These are phyloP conservation scores for Artemisia argyi DNA, from an alignment of 129 eudicot species.

Conservation along the genomic window DNA sequence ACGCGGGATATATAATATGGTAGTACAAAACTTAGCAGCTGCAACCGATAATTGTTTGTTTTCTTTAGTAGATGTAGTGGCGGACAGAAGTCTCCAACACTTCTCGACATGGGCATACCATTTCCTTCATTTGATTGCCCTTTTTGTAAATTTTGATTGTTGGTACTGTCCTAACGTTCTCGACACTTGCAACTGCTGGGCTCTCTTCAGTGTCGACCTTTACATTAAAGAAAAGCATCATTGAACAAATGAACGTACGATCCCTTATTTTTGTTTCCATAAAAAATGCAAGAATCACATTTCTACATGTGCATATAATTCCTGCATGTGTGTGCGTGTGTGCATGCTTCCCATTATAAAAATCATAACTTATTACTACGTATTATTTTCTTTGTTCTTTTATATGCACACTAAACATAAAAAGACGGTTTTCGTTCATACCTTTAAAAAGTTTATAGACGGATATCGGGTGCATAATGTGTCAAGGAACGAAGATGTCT, in stretches of 20 bases:
- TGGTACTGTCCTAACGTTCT: conserved; percentile 74
- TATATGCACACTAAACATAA: conserved; percentile 12
- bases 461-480: conserved; percentile 72
- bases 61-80: conserved; percentile 66
- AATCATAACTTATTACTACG: conserved; percentile 15
- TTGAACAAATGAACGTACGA: conserved; percentile 9
- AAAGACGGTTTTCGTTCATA: conserved; percentile 10
- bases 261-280: not conserved
- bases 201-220: conserved; percentile 86
- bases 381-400: not conserved
- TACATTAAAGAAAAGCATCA: conserved; percentile 1
- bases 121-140: conserved; percentile 72
- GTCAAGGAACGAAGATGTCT: conserved; percentile 66
- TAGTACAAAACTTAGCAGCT: no score
- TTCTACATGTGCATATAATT: conserved; percentile 15
- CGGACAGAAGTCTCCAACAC: conserved; percentile 82
- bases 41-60: not conserved
- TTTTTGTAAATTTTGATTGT: conserved; percentile 81
- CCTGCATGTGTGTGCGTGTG: not conserved
- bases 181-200: conserved; percentile 59
- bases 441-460: conserved; percentile 81
- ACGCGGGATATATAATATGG: not conserved
- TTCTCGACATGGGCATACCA: conserved; percentile 76
- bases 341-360: conserved; percentile 12
- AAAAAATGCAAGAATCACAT: conserved; percentile 12